phyloP scores from a whole-genome alignment of 139 green algal genomes.

The Marvania coccoides region DNA sequence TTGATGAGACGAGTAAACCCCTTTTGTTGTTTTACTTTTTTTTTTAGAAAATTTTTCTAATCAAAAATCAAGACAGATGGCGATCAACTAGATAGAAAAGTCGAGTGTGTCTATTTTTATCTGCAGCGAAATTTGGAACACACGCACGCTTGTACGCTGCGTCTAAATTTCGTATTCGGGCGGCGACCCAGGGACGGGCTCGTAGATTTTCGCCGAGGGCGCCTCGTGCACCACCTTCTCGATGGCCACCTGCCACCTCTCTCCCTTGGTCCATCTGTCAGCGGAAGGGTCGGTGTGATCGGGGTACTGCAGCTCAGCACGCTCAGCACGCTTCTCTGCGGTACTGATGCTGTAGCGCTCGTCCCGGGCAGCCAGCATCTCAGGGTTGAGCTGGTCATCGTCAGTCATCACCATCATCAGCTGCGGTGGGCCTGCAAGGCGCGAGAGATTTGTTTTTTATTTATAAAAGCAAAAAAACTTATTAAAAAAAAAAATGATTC shows the following conservation, averaged over 20 bases:
- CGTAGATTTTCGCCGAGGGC: too few species aligned
- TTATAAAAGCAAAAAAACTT: not conserved
- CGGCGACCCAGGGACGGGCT: too few species aligned
- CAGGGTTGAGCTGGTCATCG: constrained; percentile 38
- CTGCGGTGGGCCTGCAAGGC: constrained; percentile 41
- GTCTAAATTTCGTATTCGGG: too few species aligned
- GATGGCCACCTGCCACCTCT: constrained; percentile 31
- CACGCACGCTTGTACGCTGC: too few species aligned
- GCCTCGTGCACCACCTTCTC: constrained; percentile 17
- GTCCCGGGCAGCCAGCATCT: constrained; percentile 29
- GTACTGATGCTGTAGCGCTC: constrained; percentile 15
- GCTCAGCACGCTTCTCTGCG: not conserved
- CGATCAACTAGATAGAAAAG: too few species aligned
- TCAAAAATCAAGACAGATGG: too few species aligned
- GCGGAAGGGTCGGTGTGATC: constrained; percentile 20
- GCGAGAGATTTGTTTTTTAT: not conserved
- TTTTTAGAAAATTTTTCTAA: too few species aligned
- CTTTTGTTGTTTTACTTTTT: too few species aligned
- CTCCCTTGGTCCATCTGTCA: constrained; percentile 37
- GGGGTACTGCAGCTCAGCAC: not conserved
- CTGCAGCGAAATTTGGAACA: too few species aligned
- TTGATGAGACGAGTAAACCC: too few species aligned
- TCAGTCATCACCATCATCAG: constrained; percentile 64
- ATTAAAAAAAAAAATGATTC: not conserved
- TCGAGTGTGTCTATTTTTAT: too few species aligned